A percentile compares a stretch with the other conserved stretches of the same genome.
Evolutionary conservation across 441 rosid species (phyloP).

Genomic region (Populus hybrid): DNA sequence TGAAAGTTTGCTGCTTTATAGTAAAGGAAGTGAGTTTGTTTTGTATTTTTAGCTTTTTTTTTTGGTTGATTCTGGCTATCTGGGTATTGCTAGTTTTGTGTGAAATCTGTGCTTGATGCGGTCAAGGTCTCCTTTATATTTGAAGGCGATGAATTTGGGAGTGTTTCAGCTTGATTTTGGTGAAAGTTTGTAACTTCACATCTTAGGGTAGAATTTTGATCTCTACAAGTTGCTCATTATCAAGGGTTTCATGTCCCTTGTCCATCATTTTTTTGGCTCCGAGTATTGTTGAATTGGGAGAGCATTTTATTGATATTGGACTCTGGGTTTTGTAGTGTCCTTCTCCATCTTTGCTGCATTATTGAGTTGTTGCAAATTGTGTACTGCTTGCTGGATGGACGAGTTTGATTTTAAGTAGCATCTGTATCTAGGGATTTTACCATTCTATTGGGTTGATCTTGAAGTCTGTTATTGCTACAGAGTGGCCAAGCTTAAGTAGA

Average conservation of each 20-base stretch:
- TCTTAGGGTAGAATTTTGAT: conserved; percentile 6
- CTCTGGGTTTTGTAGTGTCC: conserved; percentile 3
- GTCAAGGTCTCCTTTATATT: not conserved
- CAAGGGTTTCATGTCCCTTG: not conserved
- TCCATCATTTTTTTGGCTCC: not conserved
- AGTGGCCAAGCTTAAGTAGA: conserved; percentile 9
- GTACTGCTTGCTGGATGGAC: not conserved
- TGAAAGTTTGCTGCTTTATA: conserved; percentile 3
- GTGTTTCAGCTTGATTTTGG: conserved; percentile 15
- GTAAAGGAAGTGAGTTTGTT: conserved; percentile 12
- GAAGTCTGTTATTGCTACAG: conserved; percentile 14
- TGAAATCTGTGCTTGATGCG: not conserved
- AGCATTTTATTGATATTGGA: not conserved
- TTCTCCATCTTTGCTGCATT: conserved; percentile 1
- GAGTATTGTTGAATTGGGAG: conserved; percentile 4
- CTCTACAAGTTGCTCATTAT: not conserved
- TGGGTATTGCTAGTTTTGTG: conserved; percentile 15
- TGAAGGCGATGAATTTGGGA: conserved; percentile 5
- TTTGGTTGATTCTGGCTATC: conserved; percentile 21
- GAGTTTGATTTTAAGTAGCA: not conserved
- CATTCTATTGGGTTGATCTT: conserved; percentile 10
- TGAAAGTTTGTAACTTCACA: conserved; percentile 1
- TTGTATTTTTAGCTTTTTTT: conserved; percentile 7
- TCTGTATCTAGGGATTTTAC: not conserved
- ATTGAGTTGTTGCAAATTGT: not conserved